Evolutionary conservation across 2,329 filamentous ascomycete genomes (phyloP), one percentile per base, ranked within the genome.

Genomic region (Endothia cerciana): DNA sequence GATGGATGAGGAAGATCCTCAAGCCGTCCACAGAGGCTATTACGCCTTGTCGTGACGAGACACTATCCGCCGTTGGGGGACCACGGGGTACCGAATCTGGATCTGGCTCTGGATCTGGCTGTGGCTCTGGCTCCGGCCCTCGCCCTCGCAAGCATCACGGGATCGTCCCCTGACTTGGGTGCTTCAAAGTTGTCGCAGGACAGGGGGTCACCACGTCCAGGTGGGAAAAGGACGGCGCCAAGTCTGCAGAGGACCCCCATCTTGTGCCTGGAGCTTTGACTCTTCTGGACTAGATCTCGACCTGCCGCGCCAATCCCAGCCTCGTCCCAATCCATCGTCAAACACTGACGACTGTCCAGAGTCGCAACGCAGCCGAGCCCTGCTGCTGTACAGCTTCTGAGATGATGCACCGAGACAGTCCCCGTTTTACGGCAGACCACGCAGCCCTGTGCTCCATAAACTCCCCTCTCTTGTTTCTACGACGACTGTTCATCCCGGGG

Each of bases 121-220:
- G 10, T 8, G 45, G n/a, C 22, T 51, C n/a, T n/a, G n/a, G n/a
- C n/a, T n/a, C 25, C 28, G 47, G 47, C 5, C 28, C 22, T 10
- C 10, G 47, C 47, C 28, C 22, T 51, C 28, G 47, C 47, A 51
- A 25, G 47, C 47, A 51, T 51, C 47, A 51, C 47, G 47, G 47
- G 47, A 28, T 30, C 22, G 28, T 49, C 47, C 58, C 65, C 59
- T 30, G 64, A 57, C 57, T 33, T 65, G 73, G 66, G 71, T 82
- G 81, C 81, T 73, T 83, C 81, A 82, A 74, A 77, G 77, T 72
- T 81, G 81, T 83, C 78, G 75, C 80, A 82, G 76, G 72, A 78
- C 76, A 78, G 74, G 79, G 79, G 73, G n/a, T 2, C 53, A 38
- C 19, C 56, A 30, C 62, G 10, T 28, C 69, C 71, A 68, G 70